Base-by-base conservation (phyloP, 2,329 filamentous ascomycete species). In the Claviceps quebecensis region DNA sequence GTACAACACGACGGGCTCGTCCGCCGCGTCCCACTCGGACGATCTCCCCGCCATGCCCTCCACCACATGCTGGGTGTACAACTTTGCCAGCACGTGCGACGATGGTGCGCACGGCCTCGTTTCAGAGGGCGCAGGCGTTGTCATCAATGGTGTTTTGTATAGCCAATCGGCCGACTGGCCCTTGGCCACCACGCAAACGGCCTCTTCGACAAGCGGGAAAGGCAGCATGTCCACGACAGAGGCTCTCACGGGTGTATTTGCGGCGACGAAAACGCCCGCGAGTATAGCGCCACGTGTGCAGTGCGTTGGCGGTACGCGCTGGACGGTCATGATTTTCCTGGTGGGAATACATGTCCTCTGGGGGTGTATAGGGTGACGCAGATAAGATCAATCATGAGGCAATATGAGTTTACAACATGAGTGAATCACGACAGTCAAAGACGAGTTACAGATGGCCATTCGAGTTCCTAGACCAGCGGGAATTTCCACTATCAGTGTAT, bases 21-120 rank as follows among this genome's bases (percentile, higher is more conserved):
- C 82, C 1, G 81, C 3, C 14, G 53, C 53, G 13, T 48, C 75
- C 0, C 70, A 77, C 53, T 77, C 71, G 0, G 78, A 80, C 57
- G 69, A 69, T 48, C 62, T 77, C 2, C 76, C 77, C 0, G 53
- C 64, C 16, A 67, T 71, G 49, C 72, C 72, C 1, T 60, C 69
- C 11, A 64, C 74, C 2, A 80, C 75, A 4, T 88, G 83, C 65
- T 87, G 76, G 66, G 59, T 86, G 8, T 73, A 81, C 22, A 67
- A 66, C 45, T 68, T 77, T 40, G 60, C 61, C 11, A 60, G 61
- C 2, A 78, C 77, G 1, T 86, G 67, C 45, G 58, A 83, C 60
- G 70, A 69, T 1, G 60, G 69, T 5, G 72, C 77, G 1, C 69
- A 79, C 58, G 67, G 69, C 4, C 60, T 70, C 26, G 72, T 69